These are phyloP conservation scores for Nicotiana paniculata DNA, from an alignment of 257 asterid species.

Conservation along the genomic window DNA sequence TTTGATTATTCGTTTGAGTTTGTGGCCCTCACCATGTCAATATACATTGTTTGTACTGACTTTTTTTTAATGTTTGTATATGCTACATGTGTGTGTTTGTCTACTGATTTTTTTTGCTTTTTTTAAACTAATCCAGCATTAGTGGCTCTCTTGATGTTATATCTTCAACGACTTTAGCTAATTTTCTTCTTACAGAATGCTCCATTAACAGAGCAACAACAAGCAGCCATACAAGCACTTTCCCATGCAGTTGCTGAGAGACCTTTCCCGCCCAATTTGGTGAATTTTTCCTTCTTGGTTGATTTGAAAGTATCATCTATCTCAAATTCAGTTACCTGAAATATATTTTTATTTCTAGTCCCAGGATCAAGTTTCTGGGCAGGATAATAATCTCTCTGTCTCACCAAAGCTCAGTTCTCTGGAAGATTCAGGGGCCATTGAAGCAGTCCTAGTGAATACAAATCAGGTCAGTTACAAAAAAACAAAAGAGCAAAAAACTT, in stretches of 20 bases:
- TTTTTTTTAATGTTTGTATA: neutral
- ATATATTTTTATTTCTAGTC: constrained; percentile 33
- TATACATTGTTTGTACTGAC: neutral
- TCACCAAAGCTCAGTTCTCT: constrained; percentile 46
- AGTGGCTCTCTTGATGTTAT: neutral
- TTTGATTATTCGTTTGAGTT: neutral
- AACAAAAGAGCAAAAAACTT: no score
- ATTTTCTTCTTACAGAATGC: constrained; percentile 45
- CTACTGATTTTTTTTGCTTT: neutral
- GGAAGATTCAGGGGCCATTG: constrained; percentile 66
- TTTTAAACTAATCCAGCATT: neutral
- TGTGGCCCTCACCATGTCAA: neutral
- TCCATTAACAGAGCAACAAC: constrained; percentile 93
- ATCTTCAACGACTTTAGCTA: neutral
- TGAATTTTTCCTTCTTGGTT: constrained; percentile 19
- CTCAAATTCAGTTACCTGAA: constrained; percentile 1
- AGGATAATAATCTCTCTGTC: constrained; percentile 51
- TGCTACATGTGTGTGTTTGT: neutral
- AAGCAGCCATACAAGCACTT: constrained; percentile 79
- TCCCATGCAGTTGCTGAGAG: constrained; percentile 95
- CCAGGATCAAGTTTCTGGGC: constrained; percentile 52
- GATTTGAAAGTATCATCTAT: neutral
- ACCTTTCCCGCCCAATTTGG: constrained; percentile 80
- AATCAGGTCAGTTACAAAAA: constrained; percentile 48
- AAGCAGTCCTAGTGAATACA: constrained; percentile 77